Conservation (phyloP, 495 filamentous ascomycete genomes). For the Lepidopterella palustris region DNA sequence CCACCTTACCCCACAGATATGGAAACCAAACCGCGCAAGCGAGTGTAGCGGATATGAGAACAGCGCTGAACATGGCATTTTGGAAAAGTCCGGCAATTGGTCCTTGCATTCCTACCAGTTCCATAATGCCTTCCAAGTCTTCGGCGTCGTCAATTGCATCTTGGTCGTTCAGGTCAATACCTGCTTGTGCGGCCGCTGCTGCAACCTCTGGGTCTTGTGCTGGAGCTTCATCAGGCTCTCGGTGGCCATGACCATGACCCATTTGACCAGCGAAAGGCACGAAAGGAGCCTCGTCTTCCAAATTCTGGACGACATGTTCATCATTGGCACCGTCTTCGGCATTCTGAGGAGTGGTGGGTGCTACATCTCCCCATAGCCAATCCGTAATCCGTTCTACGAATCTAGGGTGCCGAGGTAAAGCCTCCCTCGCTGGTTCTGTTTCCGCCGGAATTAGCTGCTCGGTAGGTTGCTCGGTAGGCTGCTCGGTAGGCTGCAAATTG, state of each 20-base stretch:
- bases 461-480: not conserved
- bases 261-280: conserved; percentile 41
- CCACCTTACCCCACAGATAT: conserved; percentile 81
- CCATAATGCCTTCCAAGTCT: conserved; percentile 95
- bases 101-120: conserved; percentile 93
- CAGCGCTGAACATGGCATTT: conserved; percentile 87
- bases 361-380: conserved; percentile 61
- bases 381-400: conserved; percentile 33
- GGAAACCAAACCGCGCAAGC: conserved; percentile 81
- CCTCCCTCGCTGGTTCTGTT: conserved; percentile 2
- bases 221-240: conserved; percentile 7
- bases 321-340: conserved; percentile 43
- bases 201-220: conserved; percentile 38
- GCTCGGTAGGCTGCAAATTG: not conserved
- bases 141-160: conserved; percentile 69
- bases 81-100: conserved; percentile 84
- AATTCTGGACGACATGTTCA: conserved; percentile 52
- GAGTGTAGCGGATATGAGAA: conserved; percentile 81
- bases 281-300: conserved; percentile 58
- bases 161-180: conserved; percentile 51
- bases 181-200: conserved; percentile 44
- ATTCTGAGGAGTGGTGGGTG: conserved; percentile 14
- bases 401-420: not conserved
- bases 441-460: not conserved
- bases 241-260: conserved; percentile 7